These are phyloP conservation scores for Fragaria nilgerrensis DNA, from an alignment of 306 rosid species.

Conservation along the genomic window DNA sequence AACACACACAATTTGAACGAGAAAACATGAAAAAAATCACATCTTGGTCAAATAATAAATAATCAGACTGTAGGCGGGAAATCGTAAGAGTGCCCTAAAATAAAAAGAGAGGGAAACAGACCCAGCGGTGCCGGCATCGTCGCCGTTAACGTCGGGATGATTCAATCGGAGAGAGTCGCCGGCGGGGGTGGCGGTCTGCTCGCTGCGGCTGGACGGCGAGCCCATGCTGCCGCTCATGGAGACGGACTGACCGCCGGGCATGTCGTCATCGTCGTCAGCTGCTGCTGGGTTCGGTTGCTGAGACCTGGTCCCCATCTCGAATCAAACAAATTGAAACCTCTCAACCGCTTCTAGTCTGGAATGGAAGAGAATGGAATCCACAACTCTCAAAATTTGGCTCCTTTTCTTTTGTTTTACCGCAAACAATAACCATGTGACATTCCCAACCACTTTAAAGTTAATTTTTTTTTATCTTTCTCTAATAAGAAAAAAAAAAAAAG, in stretches of 20 bases:
- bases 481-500: neutral
- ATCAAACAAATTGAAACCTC: neutral
- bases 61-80: neutral
- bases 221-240: conserved; percentile 91
- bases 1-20: neutral
- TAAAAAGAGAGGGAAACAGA: conserved; percentile 18
- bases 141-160: conserved; percentile 71
- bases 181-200: conserved; percentile 84
- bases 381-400: neutral
- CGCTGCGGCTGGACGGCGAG: conserved; percentile 86
- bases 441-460: neutral
- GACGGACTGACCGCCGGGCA: conserved; percentile 62
- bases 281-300: conserved; percentile 41
- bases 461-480: neutral
- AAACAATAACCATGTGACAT: neutral
- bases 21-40: neutral
- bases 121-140: conserved; percentile 82
- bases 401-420: neutral
- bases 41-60: neutral
- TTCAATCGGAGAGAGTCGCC: conserved; percentile 59
- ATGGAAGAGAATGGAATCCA: neutral
- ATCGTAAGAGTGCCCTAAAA: conserved; percentile 19
- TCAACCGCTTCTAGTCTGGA: neutral
- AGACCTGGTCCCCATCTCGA: conserved; percentile 68
- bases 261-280: conserved; percentile 65